Evolutionary conservation across 768 basidiomycete genomes (phyloP).

Genomic region (Kwoniella newhampshirensis): DNA sequence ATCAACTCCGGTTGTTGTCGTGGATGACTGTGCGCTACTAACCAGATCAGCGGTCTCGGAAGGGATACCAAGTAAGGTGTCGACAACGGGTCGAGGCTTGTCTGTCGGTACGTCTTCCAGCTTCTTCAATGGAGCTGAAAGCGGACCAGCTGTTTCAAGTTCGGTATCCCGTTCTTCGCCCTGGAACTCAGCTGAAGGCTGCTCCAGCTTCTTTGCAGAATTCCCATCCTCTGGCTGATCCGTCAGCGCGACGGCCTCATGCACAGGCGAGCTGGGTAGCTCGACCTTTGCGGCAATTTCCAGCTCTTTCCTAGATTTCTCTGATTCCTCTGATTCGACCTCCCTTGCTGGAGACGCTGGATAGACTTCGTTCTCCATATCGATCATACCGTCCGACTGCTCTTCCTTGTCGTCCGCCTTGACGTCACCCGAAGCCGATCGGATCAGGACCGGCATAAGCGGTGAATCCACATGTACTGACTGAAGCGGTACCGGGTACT

Average conservation of each 20-base stretch:
- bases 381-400: slow-evolving; percentile 11
- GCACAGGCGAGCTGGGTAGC: slow-evolving; percentile 4
- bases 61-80: no score
- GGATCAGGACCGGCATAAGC: slow-evolving; percentile 25
- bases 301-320: slow-evolving; percentile 7
- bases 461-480: slow-evolving; percentile 23
- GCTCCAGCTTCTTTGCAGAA: background rate
- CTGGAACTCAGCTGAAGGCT: background rate
- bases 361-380: slow-evolving; percentile 17
- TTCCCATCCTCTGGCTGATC: background rate
- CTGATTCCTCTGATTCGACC: background rate
- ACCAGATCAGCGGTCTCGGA: no score
- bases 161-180: slow-evolving; percentile 1
- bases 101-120: no score
- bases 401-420: background rate
- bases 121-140: no score
- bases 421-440: slow-evolving; percentile 16
- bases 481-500: background rate
- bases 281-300: slow-evolving; percentile 8
- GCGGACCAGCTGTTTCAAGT: no score
- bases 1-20: no score
- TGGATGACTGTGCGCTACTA: no score
- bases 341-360: slow-evolving; percentile 7
- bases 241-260: slow-evolving; percentile 1
- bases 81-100: no score